phyloP scores from a whole-genome alignment of 176 grass and related monocot species.

The Carex littledalei region DNA sequence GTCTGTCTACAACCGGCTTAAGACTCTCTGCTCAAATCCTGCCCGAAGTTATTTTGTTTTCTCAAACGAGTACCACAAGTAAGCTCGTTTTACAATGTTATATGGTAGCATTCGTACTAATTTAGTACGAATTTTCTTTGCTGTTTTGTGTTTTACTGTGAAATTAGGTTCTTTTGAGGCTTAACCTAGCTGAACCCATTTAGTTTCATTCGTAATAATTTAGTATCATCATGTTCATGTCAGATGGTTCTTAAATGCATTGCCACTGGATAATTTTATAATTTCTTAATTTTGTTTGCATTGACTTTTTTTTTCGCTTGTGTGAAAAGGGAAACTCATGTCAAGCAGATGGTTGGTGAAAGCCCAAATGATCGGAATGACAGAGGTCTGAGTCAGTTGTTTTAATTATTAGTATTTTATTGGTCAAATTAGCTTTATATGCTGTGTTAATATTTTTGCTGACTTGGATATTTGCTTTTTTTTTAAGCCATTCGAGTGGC shows the following conservation, averaged over 20 bases:
- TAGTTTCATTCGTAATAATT: background rate
- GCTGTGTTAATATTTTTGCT: background rate
- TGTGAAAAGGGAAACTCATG: constrained; percentile 76
- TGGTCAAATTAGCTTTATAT: background rate
- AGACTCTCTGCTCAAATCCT: constrained; percentile 70
- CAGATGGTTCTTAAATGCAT: background rate
- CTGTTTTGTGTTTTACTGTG: background rate
- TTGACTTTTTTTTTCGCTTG: background rate
- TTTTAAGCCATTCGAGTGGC: constrained; percentile 84
- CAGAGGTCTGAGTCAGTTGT: constrained; percentile 48
- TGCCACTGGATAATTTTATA: background rate
- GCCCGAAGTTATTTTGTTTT: constrained; percentile 83
- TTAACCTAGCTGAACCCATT: background rate
- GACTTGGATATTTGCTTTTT: background rate
- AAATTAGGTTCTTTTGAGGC: background rate
- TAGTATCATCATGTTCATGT: background rate
- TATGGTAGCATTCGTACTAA: background rate
- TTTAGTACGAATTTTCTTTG: background rate
- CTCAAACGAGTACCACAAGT: constrained; percentile 88
- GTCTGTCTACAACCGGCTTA: constrained; percentile 77
- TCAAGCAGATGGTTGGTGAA: constrained; percentile 93
- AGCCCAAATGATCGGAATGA: constrained; percentile 97
- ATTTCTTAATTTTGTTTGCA: constrained; percentile 1
- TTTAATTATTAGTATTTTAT: background rate
- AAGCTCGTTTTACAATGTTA: background rate